Base-by-base conservation (phyloP, 2,329 filamentous ascomycete species). In the Pyricularia grisea region DNA sequence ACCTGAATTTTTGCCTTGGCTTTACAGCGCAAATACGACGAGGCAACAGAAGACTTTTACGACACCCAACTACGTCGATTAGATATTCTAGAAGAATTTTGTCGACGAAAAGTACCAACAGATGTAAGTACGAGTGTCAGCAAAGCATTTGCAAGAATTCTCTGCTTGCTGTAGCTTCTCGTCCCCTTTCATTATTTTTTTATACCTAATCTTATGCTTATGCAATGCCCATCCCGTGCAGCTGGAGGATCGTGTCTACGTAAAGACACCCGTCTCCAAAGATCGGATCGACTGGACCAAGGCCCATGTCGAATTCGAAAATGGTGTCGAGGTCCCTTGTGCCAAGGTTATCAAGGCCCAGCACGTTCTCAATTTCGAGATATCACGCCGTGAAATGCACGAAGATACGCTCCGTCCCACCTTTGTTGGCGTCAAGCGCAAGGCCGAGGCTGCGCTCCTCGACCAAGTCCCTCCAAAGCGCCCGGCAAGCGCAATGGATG, bases 401-500 rank as follows among this genome's bases (percentile, higher is more conserved):
- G 42, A 50, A 50, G 42, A 50, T 50, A 50, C n/a, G 20, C 17
- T n/a, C 42, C 42, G 42, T n/a, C 68, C 71, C 73, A 50, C 42
- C 42, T 50, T 50, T 50, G 42, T 50, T 50, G 42, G 42, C 42
- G 65, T 78, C 74, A 88, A 87, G 77, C 82, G 85, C 28, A 85
- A 82, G 73, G 81, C 84, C 6, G 81, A 81, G 17, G 82, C 81
- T 31, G 82, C 83, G 70, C 79, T 79, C 1, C 84, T 86, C 25
- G 81, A 80, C 27, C 81, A 84, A 71, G 82, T 82, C 0, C 80
- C 80, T 1, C 78, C 81, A 31, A 87, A 87, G 78, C 82, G 82
- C 70, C 72, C 76, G 23, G 72, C 74, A n/a, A 72, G 68, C 7
- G 69, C 72, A 31, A 73, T 77, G 71, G 77, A 73, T 67, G 77